Conservation (phyloP, 2,329 filamentous ascomycete genomes). For the Cladophialophora exuberans region DNA sequence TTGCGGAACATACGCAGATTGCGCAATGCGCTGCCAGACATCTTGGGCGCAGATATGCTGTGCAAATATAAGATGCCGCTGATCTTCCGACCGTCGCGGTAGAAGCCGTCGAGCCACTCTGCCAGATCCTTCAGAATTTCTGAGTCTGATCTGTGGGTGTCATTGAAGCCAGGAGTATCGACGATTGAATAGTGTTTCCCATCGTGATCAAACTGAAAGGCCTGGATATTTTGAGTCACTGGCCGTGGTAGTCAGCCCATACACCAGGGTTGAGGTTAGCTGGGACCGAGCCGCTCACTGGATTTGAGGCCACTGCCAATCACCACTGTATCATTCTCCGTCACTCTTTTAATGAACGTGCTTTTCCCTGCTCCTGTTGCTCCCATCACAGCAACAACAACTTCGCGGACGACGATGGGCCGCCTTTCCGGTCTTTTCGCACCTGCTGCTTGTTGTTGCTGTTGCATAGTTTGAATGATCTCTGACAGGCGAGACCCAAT, state of each 20-base stretch:
- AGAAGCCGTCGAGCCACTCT: slow-evolving; percentile 14
- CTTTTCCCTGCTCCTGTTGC: slow-evolving; percentile 23
- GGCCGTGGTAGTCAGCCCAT: neutral
- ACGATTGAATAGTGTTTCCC: slow-evolving; percentile 1
- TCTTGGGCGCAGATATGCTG: slow-evolving; percentile 18
- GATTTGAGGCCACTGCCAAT: neutral
- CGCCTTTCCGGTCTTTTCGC: too few relatives aligned
- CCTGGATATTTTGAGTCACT: neutral
- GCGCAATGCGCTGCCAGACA: slow-evolving; percentile 17
- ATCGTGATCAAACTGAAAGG: neutral
- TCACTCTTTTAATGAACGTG: slow-evolving; percentile 14
- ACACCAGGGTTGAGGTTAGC: neutral
- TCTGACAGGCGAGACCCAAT: too few relatives aligned
- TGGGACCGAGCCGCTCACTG: neutral
- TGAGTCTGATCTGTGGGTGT: slow-evolving; percentile 15
- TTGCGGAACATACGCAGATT: slow-evolving; percentile 22
- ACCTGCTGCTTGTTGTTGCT: neutral
- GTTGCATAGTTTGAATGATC: too few relatives aligned
- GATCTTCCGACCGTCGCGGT: neutral
- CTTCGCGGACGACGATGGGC: too few relatives aligned
- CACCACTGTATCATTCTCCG: neutral
- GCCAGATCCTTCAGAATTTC: slow-evolving; percentile 21
- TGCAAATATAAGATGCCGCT: slow-evolving; percentile 27
- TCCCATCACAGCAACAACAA: slow-evolving; percentile 21
- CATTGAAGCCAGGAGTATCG: slow-evolving; percentile 29